Base-by-base conservation (phyloP, 768 basidiomycete species). In the Boletus patriciae region DNA sequence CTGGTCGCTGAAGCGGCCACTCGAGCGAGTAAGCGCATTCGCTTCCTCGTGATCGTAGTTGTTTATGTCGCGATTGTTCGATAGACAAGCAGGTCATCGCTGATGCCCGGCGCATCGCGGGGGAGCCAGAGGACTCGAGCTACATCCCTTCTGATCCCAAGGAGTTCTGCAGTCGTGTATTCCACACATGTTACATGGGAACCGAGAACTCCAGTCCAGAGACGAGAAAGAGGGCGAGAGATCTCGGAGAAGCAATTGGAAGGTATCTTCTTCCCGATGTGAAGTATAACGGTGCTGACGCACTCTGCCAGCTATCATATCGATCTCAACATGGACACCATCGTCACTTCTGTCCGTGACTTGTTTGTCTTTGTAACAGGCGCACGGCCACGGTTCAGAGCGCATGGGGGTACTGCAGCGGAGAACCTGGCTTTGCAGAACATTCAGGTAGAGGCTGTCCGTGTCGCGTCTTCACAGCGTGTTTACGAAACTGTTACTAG, bases 111-210 rank as follows among this genome's bases (percentile, higher is more conserved):
- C 83, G 95, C 43, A 94, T 99, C 55, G 83, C 80, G 0, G 93
- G 95, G 5, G 92, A 96, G 68, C 79, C 87, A 0, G 86, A 86
- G 52, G 85, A 82, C 56, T 96, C 95, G 2, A 74, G 74, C 2
- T 98, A 98, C 68, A 65, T 93, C 27, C 96, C 97, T 1, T 80
- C 83, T 0, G 94, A 99, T 70, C 85, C 95, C 0, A 83, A 80
- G 45, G 97, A 98, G 68, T 94, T 98, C 64, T 84, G 85, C 27
- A 79, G 77, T 51, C 80, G 93, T 25, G 87, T 98, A 52, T 96
- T 99, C 77, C 95, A 98, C 71, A 96, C 95, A 0, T 97, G 94
- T 73, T 99, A 96, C 73, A 98, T 99, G 97, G 96, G 96, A 6
- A 99, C 97, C 0, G 92, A 94, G 71, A 95, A 98, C 70, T 98